phyloP scores from a whole-genome alignment of 208 protist species.

The Wallacemonas rigidus region DNA sequence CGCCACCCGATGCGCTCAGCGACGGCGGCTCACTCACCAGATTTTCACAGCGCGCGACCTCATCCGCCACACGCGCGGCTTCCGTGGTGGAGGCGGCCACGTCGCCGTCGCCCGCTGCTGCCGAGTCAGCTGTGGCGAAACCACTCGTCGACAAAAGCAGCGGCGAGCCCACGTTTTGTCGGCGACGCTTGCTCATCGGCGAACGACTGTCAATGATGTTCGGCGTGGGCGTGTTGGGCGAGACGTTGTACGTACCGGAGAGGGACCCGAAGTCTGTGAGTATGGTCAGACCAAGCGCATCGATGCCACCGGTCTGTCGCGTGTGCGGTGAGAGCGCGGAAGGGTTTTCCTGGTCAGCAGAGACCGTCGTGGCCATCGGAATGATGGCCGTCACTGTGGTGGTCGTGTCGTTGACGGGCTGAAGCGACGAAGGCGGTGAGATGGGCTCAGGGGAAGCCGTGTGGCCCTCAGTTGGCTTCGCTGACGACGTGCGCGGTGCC shows the following conservation, averaged over 20 bases:
- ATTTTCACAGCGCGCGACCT: not conserved
- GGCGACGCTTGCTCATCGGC: not conserved
- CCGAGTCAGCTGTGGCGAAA: no score
- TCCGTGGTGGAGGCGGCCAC: not conserved
- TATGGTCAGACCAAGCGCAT: not conserved
- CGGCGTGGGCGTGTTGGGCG: constrained; percentile 16
- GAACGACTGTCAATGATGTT: constrained; percentile 4
- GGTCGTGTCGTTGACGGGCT: no score
- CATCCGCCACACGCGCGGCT: not conserved
- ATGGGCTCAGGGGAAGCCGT: no score
- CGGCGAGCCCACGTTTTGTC: not conserved
- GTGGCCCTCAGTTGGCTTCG: no score
- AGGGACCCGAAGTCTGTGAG: constrained; percentile 7
- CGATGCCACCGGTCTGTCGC: constrained; percentile 1
- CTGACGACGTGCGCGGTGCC: no score
- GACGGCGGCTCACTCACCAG: not conserved
- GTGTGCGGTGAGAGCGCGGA: constrained; percentile 2
- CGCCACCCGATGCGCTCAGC: not conserved
- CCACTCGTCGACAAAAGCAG: no score
- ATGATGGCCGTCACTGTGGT: no score
- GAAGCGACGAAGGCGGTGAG: no score
- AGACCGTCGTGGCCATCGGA: not conserved
- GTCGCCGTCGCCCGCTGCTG: no score
- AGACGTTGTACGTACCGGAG: constrained; percentile 13
- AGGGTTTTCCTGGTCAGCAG: constrained; percentile 3